Evolutionary conservation across 352 stramenopile genomes (phyloP).

Genomic region (Globisporangium cederbergense): DNA sequence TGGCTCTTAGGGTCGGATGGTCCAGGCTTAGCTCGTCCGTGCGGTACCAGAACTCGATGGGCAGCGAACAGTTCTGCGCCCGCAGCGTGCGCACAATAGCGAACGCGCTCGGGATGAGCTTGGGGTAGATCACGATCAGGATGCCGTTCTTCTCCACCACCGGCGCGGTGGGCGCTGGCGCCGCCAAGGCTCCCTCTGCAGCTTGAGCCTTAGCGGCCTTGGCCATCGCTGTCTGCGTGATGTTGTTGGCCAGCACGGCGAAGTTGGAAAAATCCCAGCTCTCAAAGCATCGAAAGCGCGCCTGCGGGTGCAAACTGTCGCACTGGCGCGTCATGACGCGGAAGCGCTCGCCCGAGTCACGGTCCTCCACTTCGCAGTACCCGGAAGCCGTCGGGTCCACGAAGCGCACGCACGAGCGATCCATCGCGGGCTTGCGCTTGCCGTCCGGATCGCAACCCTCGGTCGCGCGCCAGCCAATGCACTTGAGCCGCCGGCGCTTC

Average conservation of each 20-base stretch:
- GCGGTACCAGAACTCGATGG: slow-evolving; percentile 63
- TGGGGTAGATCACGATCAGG: slow-evolving; percentile 65
- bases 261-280: slow-evolving; percentile 24
- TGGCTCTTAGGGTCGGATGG: slow-evolving; percentile 23
- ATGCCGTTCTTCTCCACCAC: slow-evolving; percentile 35
- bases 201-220: neutral
- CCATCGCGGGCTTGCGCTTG: slow-evolving; percentile 14
- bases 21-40: slow-evolving; percentile 14
- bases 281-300: slow-evolving; percentile 22
- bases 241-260: slow-evolving; percentile 19
- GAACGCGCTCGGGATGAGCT: slow-evolving; percentile 60
- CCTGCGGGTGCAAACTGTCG: slow-evolving; percentile 14
- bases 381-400: slow-evolving; percentile 18
- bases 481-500: slow-evolving; percentile 18
- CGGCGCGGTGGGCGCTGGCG: neutral
- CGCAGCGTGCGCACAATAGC: slow-evolving; percentile 51
- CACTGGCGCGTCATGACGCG: slow-evolving; percentile 21
- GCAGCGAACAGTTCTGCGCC: slow-evolving; percentile 40
- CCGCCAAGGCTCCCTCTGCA: neutral
- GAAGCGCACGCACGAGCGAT: slow-evolving; percentile 21
- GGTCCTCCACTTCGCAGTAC: slow-evolving; percentile 30
- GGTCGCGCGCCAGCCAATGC: slow-evolving; percentile 27
- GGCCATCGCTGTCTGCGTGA: neutral
- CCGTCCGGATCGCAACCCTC: slow-evolving; percentile 24
- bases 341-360: slow-evolving; percentile 19